Evolutionary conservation across 805 yeast species (phyloP), one percentile per base, ranked within the genome.

Genomic region (Helenozyma baotianmanensis): DNA sequence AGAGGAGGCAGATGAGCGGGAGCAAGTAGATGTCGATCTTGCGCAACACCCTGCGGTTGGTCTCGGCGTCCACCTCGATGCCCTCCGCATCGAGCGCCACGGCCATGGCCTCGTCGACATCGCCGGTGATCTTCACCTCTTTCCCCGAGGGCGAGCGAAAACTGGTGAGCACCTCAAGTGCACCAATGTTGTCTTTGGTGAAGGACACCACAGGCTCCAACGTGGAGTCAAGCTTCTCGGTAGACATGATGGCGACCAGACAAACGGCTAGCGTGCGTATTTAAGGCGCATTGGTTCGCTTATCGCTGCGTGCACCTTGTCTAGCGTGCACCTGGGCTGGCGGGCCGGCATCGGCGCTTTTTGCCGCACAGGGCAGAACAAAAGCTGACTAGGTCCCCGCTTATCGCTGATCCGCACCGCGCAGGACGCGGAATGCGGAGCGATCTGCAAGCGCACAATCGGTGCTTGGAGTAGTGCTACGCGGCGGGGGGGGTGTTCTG

Each of bases 1-100:
- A 78, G 10, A 75, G 67, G 23, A 66, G 58, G 42, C 80, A 72
- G 43, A 78, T 51, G 18, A 76, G 53, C 0, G 78, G 65, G 50
- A 76, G 48, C 13, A 78, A 59, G 25, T 67, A 57, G 6, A 35
- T 25, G 50, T 78, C 83, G 16, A 76, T 68, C 46, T 77, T 79
- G 46, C 76, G 39, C 48, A 40, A 61, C n/a, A 77, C 55, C 45
- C 70, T 74, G 12, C 56, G 30, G 21, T 45, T 33, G 19, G 31
- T 8, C 40, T 27, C 24, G 16, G 34, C 25, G 33, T 29, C 34
- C 8, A 62, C 31, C 9, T 32, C 48, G 12, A 63, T 35, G 11
- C 38, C 54, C 32, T 53, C 56, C 15, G 62, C 45, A 25, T 60
- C 58, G 28, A 60, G 33, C 8, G 70, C 72, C 28, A 62, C 43